Evolutionary conservation across 1,139 yeast species (phyloP).

Genomic region (Geotrichum restrictum): DNA sequence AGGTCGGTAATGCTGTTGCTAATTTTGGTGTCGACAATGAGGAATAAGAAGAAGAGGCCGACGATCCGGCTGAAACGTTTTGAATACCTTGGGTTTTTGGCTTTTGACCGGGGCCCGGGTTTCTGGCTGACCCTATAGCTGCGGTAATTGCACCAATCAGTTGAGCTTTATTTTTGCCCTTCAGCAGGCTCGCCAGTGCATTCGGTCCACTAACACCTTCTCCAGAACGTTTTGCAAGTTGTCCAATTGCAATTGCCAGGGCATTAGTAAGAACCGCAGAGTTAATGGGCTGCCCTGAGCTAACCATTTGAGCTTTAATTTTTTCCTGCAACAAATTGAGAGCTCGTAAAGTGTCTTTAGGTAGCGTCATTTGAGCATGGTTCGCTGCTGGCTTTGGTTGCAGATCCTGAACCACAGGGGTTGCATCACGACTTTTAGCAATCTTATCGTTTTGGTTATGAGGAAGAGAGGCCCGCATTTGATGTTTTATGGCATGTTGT

Average conservation of each 20-base stretch:
- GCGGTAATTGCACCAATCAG: constrained; percentile 77
- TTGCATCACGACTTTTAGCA: constrained; percentile 21
- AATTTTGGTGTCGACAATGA: no score
- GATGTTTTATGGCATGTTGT: not conserved
- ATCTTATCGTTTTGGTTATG: not conserved
- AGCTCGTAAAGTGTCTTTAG: constrained; percentile 38
- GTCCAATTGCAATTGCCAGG: constrained; percentile 86
- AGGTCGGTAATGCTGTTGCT: not conserved
- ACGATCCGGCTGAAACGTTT: no score
- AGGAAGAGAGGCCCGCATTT: not conserved
- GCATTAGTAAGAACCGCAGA: constrained; percentile 80
- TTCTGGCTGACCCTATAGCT: constrained; percentile 45
- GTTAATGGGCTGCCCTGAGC: constrained; percentile 34
- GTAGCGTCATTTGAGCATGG: constrained; percentile 25
- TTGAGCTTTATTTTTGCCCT: constrained; percentile 84
- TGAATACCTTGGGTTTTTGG: not conserved
- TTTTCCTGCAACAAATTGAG: constrained; percentile 37
- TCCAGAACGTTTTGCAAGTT: constrained; percentile 80
- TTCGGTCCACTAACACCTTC: constrained; percentile 50
- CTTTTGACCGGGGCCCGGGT: constrained; percentile 3
- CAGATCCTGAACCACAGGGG: constrained; percentile 23
- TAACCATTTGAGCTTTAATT: constrained; percentile 37
- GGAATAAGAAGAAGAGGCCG: no score
- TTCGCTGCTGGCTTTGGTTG: constrained; percentile 16
- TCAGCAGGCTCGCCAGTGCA: constrained; percentile 64